These are phyloP conservation scores for Marasmius sp. DNA, from an alignment of 1,284 basidiomycete species.

Conservation along the genomic window DNA sequence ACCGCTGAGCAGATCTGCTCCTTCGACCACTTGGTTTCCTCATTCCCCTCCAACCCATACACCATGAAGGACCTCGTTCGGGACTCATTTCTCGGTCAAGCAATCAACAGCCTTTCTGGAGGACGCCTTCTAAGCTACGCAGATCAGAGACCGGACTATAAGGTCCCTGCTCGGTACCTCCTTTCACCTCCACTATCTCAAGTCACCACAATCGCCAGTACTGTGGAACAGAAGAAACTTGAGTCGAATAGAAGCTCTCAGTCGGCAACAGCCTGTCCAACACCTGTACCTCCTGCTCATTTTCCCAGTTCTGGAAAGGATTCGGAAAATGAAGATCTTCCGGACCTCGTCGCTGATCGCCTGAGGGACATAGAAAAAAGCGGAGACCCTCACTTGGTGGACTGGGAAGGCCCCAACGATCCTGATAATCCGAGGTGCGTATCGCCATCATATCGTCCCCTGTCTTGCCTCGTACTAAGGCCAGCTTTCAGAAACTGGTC, in stretches of 20 bases:
- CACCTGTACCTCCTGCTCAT: not conserved
- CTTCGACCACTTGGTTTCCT: not conserved
- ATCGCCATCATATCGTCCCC: not conserved
- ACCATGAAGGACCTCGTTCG: conserved; percentile 18
- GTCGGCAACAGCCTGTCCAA: not conserved
- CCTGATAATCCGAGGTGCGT: conserved; percentile 31
- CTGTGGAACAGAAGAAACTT: not conserved
- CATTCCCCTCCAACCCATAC: not conserved
- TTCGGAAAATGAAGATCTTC: not conserved
- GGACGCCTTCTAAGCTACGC: conserved; percentile 20
- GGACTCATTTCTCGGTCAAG: conserved; percentile 23
- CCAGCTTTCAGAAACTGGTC: conserved; percentile 27
- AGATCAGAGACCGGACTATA: conserved; percentile 19
- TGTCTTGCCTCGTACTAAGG: not conserved
- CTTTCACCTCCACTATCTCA: conserved; percentile 11
- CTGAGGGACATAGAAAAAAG: conserved; percentile 10
- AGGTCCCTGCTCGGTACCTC: conserved; percentile 16
- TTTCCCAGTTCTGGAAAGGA: not conserved
- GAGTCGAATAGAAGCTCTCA: not conserved
- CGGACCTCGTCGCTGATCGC: conserved; percentile 7
- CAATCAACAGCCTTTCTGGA: conserved; percentile 21
- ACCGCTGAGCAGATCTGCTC: not conserved
- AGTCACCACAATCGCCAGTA: conserved; percentile 1
- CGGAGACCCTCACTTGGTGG: conserved; percentile 21
- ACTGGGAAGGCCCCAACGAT: conserved; percentile 31